phyloP scores from a whole-genome alignment of 2,329 filamentous ascomycete genomes.

The Alternaria consortialis region DNA sequence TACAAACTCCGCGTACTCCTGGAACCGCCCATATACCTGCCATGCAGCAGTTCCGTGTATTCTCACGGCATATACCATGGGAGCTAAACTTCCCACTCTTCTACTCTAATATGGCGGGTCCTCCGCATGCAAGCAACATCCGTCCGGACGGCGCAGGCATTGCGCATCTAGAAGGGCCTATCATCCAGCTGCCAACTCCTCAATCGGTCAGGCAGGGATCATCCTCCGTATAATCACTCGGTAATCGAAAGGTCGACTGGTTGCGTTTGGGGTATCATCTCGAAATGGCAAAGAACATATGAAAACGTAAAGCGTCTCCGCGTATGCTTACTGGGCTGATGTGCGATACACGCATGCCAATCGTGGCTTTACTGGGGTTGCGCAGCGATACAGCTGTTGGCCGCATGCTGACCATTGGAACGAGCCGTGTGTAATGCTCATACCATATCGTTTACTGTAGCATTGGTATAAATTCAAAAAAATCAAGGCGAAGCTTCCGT shows the following conservation, averaged over 20 bases:
- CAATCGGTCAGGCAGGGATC: constrained; percentile 3
- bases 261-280: constrained; percentile 19
- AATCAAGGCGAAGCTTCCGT: constrained; percentile 35
- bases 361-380: constrained; percentile 4
- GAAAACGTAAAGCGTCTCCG: constrained; percentile 19
- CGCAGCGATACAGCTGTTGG: background rate
- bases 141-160: constrained; percentile 3
- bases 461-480: background rate
- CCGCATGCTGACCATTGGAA: background rate
- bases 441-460: constrained; percentile 6
- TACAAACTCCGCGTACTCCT: constrained; percentile 11
- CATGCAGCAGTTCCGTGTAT: background rate
- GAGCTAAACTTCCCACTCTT: background rate
- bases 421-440: constrained; percentile 2
- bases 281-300: constrained; percentile 18
- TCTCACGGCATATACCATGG: background rate
- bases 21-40: background rate
- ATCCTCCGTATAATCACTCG: constrained; percentile 10
- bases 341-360: background rate
- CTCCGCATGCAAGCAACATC: background rate
- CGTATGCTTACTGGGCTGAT: background rate
- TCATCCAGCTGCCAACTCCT: constrained; percentile 7
- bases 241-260: constrained; percentile 10
- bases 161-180: constrained; percentile 5
- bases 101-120: background rate